Evolutionary conservation across 345 rosid genomes (phyloP).

Genomic region (Eucalyptus albens): DNA sequence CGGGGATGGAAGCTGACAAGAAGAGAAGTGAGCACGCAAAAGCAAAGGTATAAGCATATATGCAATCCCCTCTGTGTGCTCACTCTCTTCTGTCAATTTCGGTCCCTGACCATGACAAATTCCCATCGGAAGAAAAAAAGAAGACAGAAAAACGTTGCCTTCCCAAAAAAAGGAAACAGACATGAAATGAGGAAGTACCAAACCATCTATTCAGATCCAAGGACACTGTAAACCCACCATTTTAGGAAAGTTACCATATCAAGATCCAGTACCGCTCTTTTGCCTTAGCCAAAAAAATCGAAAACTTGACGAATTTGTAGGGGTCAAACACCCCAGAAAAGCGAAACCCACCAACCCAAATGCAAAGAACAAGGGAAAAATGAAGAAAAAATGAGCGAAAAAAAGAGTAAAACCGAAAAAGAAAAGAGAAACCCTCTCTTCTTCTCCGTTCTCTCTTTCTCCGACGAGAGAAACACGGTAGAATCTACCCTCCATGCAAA

Average conservation of each 20-base stretch:
- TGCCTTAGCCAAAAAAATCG: neutral
- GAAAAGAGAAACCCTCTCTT: neutral
- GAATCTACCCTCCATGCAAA: slow-evolving; percentile 31
- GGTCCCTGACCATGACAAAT: slow-evolving; percentile 4
- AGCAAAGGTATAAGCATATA: slow-evolving; percentile 44
- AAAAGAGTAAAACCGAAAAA: no score
- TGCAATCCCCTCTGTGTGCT: slow-evolving; percentile 89
- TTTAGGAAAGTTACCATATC: slow-evolving; percentile 17
- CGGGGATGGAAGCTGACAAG: slow-evolving; percentile 65
- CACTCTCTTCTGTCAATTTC: slow-evolving; percentile 99
- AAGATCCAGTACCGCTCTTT: neutral
- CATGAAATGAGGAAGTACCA: neutral
- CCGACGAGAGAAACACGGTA: neutral
- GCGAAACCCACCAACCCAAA: neutral
- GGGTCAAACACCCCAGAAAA: slow-evolving; percentile 2
- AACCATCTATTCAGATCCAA: slow-evolving; percentile 40
- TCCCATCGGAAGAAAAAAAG: neutral
- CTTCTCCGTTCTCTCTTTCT: neutral
- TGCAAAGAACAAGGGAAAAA: neutral
- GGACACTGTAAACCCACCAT: slow-evolving; percentile 8
- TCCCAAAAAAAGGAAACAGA: slow-evolving; percentile 1
- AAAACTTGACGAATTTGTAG: slow-evolving; percentile 2
- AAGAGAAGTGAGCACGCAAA: slow-evolving; percentile 96
- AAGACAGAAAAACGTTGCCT: neutral
- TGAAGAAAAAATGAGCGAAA: neutral